Evolutionary conservation across 2,329 filamentous ascomycete genomes (phyloP).

Genomic region (Xylariaceae sp.): DNA sequence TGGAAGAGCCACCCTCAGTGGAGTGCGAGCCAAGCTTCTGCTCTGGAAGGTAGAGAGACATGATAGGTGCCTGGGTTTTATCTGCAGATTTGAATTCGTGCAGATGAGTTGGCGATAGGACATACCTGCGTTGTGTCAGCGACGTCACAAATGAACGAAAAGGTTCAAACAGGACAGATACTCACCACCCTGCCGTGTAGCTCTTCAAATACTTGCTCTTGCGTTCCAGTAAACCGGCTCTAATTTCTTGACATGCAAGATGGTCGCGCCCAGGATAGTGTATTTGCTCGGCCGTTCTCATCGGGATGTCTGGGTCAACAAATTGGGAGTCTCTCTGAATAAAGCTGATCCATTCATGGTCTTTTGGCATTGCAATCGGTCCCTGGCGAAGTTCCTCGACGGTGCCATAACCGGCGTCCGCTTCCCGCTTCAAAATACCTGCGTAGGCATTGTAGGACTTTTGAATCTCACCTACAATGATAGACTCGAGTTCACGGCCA

Average conservation of each 20-base stretch:
- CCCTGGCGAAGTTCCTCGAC: constrained; percentile 80
- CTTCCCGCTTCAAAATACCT: constrained; percentile 86
- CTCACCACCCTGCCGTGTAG: constrained; percentile 91
- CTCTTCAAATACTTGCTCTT: constrained; percentile 99
- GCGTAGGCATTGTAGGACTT: constrained; percentile 96
- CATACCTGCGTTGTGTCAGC: constrained; percentile 64
- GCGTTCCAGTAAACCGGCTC: constrained; percentile 87
- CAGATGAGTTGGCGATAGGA: constrained; percentile 91
- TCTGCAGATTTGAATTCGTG: constrained; percentile 99
- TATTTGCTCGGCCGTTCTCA: constrained; percentile 78
- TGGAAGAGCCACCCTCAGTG: constrained; percentile 74
- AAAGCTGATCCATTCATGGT: constrained; percentile 85
- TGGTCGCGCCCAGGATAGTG: constrained; percentile 89
- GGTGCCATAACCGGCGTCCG: constrained; percentile 73
- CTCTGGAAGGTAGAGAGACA: constrained; percentile 93
- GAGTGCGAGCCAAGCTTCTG: constrained; percentile 95
- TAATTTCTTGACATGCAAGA: constrained; percentile 76
- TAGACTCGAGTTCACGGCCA: constrained; percentile 90
- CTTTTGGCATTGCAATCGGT: constrained; percentile 89
- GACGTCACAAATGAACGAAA: neutral
- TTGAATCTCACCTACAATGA: constrained; percentile 95
- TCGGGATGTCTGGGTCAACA: constrained; percentile 76
- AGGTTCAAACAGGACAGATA: constrained; percentile 14
- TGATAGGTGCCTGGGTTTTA: constrained; percentile 84
- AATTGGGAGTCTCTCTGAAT: constrained; percentile 80